A percentile compares a stretch with the other conserved stretches of the same genome.
phyloP scores from a whole-genome alignment of 352 stramenopile species.

The Phytophthora fragariae region DNA sequence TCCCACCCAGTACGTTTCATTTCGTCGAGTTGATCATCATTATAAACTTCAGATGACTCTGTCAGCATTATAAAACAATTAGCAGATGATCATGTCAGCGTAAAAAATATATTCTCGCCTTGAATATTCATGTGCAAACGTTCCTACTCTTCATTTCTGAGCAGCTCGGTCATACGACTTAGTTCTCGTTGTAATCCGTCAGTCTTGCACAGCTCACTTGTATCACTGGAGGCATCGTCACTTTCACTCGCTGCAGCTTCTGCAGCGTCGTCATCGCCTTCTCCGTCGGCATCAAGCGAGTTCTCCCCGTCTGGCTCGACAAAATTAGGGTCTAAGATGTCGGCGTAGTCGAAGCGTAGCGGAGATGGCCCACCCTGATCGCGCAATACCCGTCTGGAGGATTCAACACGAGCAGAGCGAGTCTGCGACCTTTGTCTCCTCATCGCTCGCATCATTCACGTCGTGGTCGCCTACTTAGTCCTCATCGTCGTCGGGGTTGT shows the following conservation, averaged over 20 bases:
- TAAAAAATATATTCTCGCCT: slow-evolving; percentile 3
- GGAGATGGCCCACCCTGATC: not conserved
- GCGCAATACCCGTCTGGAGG: not conserved
- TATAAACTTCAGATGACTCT: slow-evolving; percentile 12
- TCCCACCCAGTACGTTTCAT: slow-evolving; percentile 13
- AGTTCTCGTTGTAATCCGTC: not conserved
- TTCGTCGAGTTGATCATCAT: not conserved
- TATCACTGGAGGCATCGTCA: slow-evolving; percentile 7
- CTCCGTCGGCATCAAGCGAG: not conserved
- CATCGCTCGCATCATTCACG: not conserved
- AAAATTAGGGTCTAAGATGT: not conserved
- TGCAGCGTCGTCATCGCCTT: slow-evolving; percentile 1
- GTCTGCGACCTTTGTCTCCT: not conserved
- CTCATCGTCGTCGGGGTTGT: not conserved
- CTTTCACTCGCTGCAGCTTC: not conserved
- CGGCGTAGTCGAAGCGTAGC: not conserved
- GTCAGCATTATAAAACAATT: slow-evolving; percentile 13
- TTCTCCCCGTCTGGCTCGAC: not conserved
- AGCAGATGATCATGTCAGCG: slow-evolving; percentile 8
- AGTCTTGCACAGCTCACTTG: not conserved
- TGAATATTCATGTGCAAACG: slow-evolving; percentile 9
- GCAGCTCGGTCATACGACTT: not conserved
- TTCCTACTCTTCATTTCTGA: not conserved
- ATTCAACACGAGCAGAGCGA: not conserved
- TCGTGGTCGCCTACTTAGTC: not conserved